Conservation (phyloP, 2,329 filamentous ascomycete species). For the Penicillium freii region DNA sequence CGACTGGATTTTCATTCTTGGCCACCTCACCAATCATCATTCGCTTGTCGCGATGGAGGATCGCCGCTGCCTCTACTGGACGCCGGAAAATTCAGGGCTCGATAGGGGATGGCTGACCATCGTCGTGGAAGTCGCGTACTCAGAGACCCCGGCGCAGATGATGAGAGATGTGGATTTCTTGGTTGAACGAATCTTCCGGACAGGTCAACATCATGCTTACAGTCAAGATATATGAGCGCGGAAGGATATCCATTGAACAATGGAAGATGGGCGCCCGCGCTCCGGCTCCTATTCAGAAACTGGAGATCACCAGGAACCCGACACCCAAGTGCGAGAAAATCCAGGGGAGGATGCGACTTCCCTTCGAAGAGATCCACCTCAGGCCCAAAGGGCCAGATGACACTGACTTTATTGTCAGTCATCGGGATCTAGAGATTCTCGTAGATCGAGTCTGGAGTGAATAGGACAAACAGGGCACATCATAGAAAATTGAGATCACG, state of each 20-base stretch:
- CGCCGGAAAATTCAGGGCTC: too few species aligned
- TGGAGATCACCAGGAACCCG: background rate
- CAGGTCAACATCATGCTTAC: background rate
- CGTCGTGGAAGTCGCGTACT: background rate
- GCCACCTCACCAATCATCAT: too few species aligned
- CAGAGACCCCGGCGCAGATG: too few species aligned
- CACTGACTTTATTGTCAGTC: background rate
- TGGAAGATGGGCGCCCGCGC: background rate
- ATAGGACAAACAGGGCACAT: background rate
- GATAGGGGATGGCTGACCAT: background rate
- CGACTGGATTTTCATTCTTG: too few species aligned
- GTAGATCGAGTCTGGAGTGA: background rate
- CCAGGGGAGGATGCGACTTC: background rate
- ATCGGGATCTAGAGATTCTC: rapidly evolving
- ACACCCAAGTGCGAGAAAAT: background rate
- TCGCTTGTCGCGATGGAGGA: too few species aligned
- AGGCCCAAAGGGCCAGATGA: background rate
- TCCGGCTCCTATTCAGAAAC: background rate
- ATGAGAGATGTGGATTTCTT: rapidly evolving
- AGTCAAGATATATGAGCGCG: rapidly evolving
- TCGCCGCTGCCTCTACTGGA: too few species aligned
- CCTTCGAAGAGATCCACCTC: background rate
- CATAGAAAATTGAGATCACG: too few species aligned
- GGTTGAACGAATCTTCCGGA: background rate
- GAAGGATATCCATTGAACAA: background rate